These are phyloP conservation scores for Diaporthe sp. DNA, from an alignment of 2,329 filamentous ascomycete genomes.

Conservation along the genomic window DNA sequence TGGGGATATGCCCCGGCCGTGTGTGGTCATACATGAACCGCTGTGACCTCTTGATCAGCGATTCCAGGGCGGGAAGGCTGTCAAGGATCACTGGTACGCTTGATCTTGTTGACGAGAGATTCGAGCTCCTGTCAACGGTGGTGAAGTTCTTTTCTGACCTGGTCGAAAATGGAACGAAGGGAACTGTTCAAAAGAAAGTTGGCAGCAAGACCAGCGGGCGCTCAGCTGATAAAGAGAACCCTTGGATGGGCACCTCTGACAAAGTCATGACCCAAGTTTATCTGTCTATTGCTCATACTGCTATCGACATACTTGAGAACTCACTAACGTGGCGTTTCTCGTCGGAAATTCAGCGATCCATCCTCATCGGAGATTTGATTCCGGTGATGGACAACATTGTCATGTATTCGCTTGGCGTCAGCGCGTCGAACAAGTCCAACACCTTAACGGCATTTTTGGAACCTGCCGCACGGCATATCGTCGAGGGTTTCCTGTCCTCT, in stretches of 20 bases:
- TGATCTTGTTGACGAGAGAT: conserved; percentile 81
- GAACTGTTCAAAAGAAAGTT: conserved; percentile 74
- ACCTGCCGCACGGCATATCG: conserved; percentile 78
- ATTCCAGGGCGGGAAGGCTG: conserved; percentile 81
- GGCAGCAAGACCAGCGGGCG: conserved; percentile 60
- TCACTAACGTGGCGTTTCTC: conserved; percentile 87
- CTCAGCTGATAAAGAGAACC: conserved; percentile 58
- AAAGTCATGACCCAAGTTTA: conserved; percentile 79
- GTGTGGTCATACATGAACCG: conserved; percentile 91
- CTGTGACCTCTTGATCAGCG: conserved; percentile 81
- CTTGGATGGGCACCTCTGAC: conserved; percentile 80
- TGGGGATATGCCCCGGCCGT: conserved; percentile 80
- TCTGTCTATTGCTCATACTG: conserved; percentile 77
- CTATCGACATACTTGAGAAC: conserved; percentile 88
- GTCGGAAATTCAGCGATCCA: conserved; percentile 72
- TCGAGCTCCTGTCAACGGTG: conserved; percentile 80
- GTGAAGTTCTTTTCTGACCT: conserved; percentile 79
- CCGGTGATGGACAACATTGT: conserved; percentile 78
- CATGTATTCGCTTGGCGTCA: conserved; percentile 78
- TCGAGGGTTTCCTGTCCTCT: conserved; percentile 79
- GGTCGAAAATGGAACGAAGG: conserved; percentile 78
- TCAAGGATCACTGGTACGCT: conserved; percentile 82
- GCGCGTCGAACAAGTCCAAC: conserved; percentile 46
- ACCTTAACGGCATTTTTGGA: conserved; percentile 70
- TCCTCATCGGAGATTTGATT: conserved; percentile 76